Evolutionary conservation across 441 rosid species (phyloP).

Genomic region (Dalechampia spathulata): DNA sequence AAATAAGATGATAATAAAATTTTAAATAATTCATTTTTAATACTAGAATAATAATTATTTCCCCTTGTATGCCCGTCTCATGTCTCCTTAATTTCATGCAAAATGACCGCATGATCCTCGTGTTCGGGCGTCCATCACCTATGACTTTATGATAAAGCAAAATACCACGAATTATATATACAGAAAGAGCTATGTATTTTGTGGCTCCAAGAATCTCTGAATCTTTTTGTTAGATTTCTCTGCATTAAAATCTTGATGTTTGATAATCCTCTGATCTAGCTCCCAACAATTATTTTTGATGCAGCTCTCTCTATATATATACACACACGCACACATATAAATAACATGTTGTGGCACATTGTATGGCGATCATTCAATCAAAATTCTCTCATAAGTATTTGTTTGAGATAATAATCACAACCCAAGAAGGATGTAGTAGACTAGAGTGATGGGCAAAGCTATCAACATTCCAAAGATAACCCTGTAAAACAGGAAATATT

Average conservation of each 20-base stretch:
- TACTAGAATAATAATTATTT: no score
- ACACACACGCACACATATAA: no score
- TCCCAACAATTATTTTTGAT: no score
- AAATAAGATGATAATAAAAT: slow-evolving; percentile 16
- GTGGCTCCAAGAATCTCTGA: slow-evolving; percentile 46
- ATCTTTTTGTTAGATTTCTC: slow-evolving; percentile 19
- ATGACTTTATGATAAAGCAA: slow-evolving; percentile 32
- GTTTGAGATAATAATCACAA: slow-evolving; percentile 31
- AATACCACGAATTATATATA: slow-evolving; percentile 12
- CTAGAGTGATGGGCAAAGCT: slow-evolving; percentile 67
- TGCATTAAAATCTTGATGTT: slow-evolving; percentile 5
- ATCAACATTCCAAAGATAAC: slow-evolving; percentile 77
- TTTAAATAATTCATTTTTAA: no score
- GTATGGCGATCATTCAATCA: slow-evolving; percentile 12
- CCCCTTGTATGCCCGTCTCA: slow-evolving; percentile 27
- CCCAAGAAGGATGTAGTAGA: slow-evolving; percentile 78
- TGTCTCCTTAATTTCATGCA: slow-evolving; percentile 21
- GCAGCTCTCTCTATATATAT: no score
- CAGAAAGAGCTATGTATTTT: background rate
- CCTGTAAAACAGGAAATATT: no score
- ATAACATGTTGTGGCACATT: background rate
- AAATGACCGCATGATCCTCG: slow-evolving; percentile 23
- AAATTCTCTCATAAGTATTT: no score
- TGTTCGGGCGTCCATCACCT: slow-evolving; percentile 38
- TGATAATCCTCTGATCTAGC: slow-evolving; percentile 2